Evolutionary conservation across 2,329 filamentous ascomycete genomes (phyloP), one percentile per base, ranked within the genome.

Genomic region (Kalmusia sp.): DNA sequence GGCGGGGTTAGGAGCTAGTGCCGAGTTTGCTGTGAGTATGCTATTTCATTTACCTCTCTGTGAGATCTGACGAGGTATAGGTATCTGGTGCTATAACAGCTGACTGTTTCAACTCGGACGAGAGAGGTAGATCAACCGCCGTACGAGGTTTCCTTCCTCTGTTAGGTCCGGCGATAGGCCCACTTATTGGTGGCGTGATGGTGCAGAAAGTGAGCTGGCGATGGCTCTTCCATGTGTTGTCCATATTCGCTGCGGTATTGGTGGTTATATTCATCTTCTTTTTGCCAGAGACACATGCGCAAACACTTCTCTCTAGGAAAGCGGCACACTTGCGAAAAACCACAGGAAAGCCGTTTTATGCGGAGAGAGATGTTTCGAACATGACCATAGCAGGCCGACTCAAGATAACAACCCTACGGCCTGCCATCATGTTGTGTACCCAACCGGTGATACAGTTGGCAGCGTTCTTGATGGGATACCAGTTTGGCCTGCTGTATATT

Each of bases 401-500:
- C 14, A 52, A 51, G 25, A 27, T 55, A 8, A 69, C 74, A 15
- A 71, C 82, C 49, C 57, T 77, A 24, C 70, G 87, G 2, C 82
- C 83, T 0, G 80, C 79, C 5, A 81, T 80, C 54, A 76, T 86
- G 41, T 74, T 83, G 17, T 69, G 86, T 6, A 76, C 80, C 12
- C 83, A 82, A 31, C 77, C 84, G 0, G 80, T 82, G 37, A 75
- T 82, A 14, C 76, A 80, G 44, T 55, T 76, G 15, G 68, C 79
- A 38, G 74, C 71, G 5, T 49, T 76, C 3, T 75, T 76, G 59
- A 70, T 76, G 55, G 74, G 75, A 0, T 60, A 77, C 41, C 62
- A 76, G 5, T 80, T 79, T 51, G 76, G 72, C 6, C 68, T 74
- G 44, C 49, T 67, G 2, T 68, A 65, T 43, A 55, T 68, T 31